Evolutionary conservation across 1,139 yeast species (phyloP).

Genomic region (Geotrichum europaeum): DNA sequence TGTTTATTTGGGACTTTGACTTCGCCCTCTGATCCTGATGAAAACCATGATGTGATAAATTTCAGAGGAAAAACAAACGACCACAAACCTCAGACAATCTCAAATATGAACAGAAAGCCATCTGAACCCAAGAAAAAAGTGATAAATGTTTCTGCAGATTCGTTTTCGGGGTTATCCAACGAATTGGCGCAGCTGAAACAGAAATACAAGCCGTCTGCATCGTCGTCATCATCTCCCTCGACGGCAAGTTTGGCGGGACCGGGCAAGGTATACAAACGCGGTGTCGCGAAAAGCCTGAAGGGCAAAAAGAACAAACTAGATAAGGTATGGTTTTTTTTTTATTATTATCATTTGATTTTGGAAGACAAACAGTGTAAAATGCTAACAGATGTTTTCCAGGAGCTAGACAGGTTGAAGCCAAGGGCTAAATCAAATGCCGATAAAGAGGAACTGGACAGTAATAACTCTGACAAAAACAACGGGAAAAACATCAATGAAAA

Average conservation of each 20-base stretch:
- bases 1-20: background rate
- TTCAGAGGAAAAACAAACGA: background rate
- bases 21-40: background rate
- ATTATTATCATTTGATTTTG: background rate
- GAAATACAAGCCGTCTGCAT: constrained; percentile 14
- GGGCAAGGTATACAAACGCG: constrained; percentile 5
- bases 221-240: constrained; percentile 21
- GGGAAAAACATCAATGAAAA: background rate
- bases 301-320: constrained; percentile 18
- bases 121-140: constrained; percentile 1
- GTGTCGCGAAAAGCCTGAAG: background rate
- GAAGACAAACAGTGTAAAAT: background rate
- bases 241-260: constrained; percentile 14
- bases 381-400: background rate
- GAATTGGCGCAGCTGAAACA: constrained; percentile 25
- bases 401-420: constrained; percentile 3
- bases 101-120: background rate
- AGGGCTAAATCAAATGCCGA: background rate
- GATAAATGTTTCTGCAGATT: constrained; percentile 20
- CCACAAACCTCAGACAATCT: background rate
- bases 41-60: background rate
- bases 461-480: background rate
- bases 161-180: constrained; percentile 23
- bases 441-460: background rate
- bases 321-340: background rate